Base-by-base conservation (phyloP, 257 asterid genomes). In the Ilex aquifolium region DNA sequence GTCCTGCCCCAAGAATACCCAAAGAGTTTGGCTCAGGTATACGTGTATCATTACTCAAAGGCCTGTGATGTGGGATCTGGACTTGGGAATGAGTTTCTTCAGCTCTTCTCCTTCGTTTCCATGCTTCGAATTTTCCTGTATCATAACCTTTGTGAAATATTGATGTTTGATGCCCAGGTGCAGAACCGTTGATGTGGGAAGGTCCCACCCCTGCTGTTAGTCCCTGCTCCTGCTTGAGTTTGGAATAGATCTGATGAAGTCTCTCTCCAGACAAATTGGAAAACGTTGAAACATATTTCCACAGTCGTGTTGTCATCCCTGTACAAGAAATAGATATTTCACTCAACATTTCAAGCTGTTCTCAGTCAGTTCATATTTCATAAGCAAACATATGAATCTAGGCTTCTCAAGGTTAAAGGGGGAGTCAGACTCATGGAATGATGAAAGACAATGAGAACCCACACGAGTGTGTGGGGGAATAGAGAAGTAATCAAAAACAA, bases 1-100 rank as follows among this genome's bases (percentile, higher is more conserved):
- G 99, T n/a, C 90, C 90, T 36, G 97, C 95, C 44, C 99, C 99
- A 52, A 93, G 95, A 76, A 93, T 86, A 65, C 97, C 95, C 50
- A 91, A 82, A 42, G 90, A 66, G 69, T 77, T 80, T 29, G 87
- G 80, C 65, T 90, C 97, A 10, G 88, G 70, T 66, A 80, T 40
- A 69, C 97, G 79, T 31, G 83, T 42, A 30, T 88, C 89, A 62
- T 82, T 88, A 67, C 64, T 68, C 10, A 71, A 31, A 58, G 83
- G 81, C 73, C 93, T 81, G 65, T 79, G 96, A 68, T 81, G 55
- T 2, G 82, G 78, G 64, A 82, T 76, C 79, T 78, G 95, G 67
- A 16, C 54, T 56, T 87, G 89, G 61, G 81, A 75, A 21, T 83
- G 75, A 69, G 85, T 95, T 52, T 88, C 76, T 57, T 86, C 97